A percentile compares a stretch with the other conserved stretches of the same genome.
These are phyloP conservation scores for Porcisia hertigi DNA, from an alignment of 208 protist species.

Conservation along the genomic window DNA sequence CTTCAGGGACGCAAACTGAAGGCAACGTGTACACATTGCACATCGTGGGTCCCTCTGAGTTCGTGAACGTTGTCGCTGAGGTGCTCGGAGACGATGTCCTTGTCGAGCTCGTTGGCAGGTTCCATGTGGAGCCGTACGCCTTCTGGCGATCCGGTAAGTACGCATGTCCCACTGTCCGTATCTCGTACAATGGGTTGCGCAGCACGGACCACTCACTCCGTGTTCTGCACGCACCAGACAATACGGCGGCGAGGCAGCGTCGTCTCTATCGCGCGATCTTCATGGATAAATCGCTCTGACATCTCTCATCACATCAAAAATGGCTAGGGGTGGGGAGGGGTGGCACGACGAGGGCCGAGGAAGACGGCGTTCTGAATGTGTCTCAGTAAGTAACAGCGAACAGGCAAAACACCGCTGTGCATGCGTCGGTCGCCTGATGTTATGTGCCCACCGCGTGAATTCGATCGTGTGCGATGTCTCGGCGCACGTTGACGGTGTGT, in stretches of 20 bases:
- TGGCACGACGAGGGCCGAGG: too few species aligned
- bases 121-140: constrained; percentile 5
- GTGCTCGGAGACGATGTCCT: constrained; percentile 12
- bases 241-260: constrained; percentile 2
- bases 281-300: not conserved
- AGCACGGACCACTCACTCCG: constrained; percentile 16
- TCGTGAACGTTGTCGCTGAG: constrained; percentile 1
- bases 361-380: not conserved
- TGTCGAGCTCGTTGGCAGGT: not conserved
- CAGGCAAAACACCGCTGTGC: too few species aligned
- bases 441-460: too few species aligned
- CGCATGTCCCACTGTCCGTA: constrained; percentile 2
- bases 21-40: constrained; percentile 4
- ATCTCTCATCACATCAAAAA: not conserved
- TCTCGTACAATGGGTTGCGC: constrained; percentile 5
- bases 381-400: too few species aligned
- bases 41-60: constrained; percentile 1
- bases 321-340: not conserved
- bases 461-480: too few species aligned
- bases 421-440: too few species aligned
- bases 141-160: constrained; percentile 2
- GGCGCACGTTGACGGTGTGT: too few species aligned
- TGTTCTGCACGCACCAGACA: constrained; percentile 2
- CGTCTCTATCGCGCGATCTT: constrained; percentile 19
- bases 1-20: not conserved